These are phyloP conservation scores for Adansonia digitata DNA, from an alignment of 345 rosid genomes.

Conservation along the genomic window DNA sequence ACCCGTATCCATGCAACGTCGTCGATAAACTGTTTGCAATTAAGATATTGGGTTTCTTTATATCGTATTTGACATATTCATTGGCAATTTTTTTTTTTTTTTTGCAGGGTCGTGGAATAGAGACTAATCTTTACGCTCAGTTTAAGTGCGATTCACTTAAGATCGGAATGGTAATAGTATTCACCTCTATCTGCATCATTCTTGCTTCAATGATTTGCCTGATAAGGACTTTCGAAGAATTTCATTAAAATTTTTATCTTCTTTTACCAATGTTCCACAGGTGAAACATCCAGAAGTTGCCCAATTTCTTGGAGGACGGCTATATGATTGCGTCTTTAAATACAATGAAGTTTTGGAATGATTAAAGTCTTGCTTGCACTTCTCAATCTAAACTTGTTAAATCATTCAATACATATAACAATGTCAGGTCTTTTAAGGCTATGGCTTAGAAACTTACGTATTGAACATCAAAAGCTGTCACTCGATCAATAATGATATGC, in stretches of 20 bases:
- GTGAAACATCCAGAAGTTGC: constrained; percentile 98
- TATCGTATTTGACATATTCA: neutral
- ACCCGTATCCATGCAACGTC: no score
- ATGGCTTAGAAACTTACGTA: neutral
- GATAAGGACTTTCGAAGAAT: neutral
- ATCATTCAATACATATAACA: neutral
- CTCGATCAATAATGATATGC: neutral
- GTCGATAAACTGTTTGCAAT: neutral
- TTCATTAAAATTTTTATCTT: neutral
- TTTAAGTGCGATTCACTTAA: constrained; percentile 95
- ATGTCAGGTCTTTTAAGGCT: neutral
- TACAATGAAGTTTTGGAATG: constrained; percentile 57
- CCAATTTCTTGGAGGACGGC: constrained; percentile 94
- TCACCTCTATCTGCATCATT: neutral
- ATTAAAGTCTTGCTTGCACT: neutral
- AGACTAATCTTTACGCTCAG: constrained; percentile 95
- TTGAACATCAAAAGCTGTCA: neutral
- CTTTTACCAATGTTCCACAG: constrained; percentile 29
- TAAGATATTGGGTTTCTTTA: neutral
- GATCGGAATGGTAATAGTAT: constrained; percentile 84
- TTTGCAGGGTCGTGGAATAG: constrained; percentile 90
- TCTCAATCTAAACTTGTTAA: neutral
- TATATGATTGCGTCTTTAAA: constrained; percentile 94
- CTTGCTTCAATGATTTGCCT: constrained; percentile 5
- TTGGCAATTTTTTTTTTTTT: constrained; percentile 17